A percentile compares a stretch with the other conserved stretches of the same genome.
Evolutionary conservation across 495 filamentous ascomycete species (phyloP).

Genomic region (Penicillium cataractarum): DNA sequence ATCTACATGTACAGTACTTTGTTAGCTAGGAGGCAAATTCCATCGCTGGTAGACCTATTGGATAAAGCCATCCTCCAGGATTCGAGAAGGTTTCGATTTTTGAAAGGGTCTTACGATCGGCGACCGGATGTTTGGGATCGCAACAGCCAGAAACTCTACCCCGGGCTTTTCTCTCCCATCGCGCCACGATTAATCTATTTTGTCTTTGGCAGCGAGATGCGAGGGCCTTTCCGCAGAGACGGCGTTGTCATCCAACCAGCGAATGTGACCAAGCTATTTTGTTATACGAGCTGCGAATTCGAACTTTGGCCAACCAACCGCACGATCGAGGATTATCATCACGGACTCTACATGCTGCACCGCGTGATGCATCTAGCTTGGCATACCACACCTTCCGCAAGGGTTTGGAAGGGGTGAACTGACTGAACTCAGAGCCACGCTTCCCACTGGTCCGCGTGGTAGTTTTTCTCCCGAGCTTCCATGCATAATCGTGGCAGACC

Average conservation of each 20-base stretch:
- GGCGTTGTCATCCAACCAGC: not conserved
- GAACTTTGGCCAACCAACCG: no score
- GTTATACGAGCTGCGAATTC: not conserved
- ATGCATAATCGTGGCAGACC: slow-evolving; percentile 35
- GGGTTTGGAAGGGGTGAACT: not conserved
- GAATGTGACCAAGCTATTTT: not conserved
- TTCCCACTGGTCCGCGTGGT: not conserved
- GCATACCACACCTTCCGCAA: not conserved
- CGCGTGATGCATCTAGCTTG: slow-evolving; percentile 18
- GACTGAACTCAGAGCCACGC: not conserved
- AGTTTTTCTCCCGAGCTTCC: slow-evolving; percentile 37
- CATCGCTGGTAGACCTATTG: not conserved
- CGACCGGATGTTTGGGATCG: not conserved
- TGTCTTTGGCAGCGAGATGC: slow-evolving; percentile 6
- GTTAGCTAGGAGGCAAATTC: not conserved
- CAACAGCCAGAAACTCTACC: not conserved
- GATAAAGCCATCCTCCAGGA: not conserved
- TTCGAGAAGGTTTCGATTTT: slow-evolving; percentile 8
- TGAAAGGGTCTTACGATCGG: slow-evolving; percentile 3
- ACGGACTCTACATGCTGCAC: slow-evolving; percentile 6
- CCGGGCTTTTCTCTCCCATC: not conserved
- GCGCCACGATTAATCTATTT: not conserved
- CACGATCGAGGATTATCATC: not conserved
- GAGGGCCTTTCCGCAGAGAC: not conserved
- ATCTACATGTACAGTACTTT: not conserved